These are phyloP conservation scores for Crucibulum laeve DNA, from an alignment of 768 basidiomycete genomes.

Conservation along the genomic window DNA sequence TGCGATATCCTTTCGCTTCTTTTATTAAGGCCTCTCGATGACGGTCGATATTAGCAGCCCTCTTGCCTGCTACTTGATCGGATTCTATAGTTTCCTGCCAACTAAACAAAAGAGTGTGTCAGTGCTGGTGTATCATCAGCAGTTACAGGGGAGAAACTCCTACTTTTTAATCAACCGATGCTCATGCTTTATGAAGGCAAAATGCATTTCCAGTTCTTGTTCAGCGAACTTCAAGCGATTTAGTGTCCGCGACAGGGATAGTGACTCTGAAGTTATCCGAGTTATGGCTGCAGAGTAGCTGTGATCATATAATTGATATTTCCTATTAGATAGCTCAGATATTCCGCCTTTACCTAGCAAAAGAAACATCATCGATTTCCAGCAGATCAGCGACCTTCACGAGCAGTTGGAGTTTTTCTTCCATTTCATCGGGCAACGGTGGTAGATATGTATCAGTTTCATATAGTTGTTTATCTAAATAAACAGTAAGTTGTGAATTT, in stretches of 20 bases:
- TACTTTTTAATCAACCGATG: slow-evolving; percentile 31
- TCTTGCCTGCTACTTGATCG: slow-evolving; percentile 19
- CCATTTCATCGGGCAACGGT: slow-evolving; percentile 12
- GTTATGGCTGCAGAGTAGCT: slow-evolving; percentile 36
- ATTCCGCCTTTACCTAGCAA: slow-evolving; percentile 19
- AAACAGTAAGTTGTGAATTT: neutral
- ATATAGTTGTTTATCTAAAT: neutral
- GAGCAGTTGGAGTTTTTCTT: slow-evolving; percentile 18
- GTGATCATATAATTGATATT: no score
- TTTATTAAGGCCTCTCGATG: slow-evolving; percentile 34
- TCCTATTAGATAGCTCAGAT: neutral
- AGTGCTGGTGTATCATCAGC: neutral
- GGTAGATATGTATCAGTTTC: neutral
- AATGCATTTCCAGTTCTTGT: slow-evolving; percentile 28
- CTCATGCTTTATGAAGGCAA: slow-evolving; percentile 30
- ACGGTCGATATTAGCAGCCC: slow-evolving; percentile 26
- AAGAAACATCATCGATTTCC: slow-evolving; percentile 30
- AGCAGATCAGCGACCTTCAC: slow-evolving; percentile 21
- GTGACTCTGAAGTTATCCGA: slow-evolving; percentile 23
- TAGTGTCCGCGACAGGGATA: slow-evolving; percentile 25
- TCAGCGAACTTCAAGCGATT: slow-evolving; percentile 29
- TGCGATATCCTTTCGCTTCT: slow-evolving; percentile 45
- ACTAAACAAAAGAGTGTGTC: slow-evolving; percentile 14
- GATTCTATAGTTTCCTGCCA: slow-evolving; percentile 27
- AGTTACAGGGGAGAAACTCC: slow-evolving; percentile 4